Conservation (phyloP, 75 land plant genomes). For the Sequoia sempervirens region DNA sequence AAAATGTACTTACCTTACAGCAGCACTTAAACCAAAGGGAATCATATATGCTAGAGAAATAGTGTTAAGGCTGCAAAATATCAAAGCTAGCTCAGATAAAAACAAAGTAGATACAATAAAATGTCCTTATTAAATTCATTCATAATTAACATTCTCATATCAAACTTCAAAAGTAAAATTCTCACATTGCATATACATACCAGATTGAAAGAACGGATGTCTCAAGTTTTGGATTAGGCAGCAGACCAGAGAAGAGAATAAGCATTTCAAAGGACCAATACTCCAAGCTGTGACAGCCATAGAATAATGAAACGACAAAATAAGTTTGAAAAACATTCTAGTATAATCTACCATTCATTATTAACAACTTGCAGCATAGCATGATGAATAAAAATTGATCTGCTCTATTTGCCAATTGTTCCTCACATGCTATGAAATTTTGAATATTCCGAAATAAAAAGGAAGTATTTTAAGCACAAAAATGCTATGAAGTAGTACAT, state of each 20-base stretch:
- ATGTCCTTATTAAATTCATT: slow-evolving; percentile 7
- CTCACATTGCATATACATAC: slow-evolving; percentile 9
- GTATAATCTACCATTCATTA: background rate
- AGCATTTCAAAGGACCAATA: slow-evolving; percentile 66
- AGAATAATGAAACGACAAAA: background rate
- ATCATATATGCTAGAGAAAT: slow-evolving; percentile 35
- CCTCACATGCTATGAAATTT: background rate
- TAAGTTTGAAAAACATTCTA: background rate
- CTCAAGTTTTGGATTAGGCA: slow-evolving; percentile 69
- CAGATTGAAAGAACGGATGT: slow-evolving; percentile 61
- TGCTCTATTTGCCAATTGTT: background rate
- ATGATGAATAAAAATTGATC: background rate
- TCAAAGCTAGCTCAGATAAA: background rate
- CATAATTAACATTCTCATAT: too few relatives aligned
- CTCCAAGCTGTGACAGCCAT: slow-evolving; percentile 47
- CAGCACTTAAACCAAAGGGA: slow-evolving; percentile 31
- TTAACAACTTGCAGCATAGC: background rate
- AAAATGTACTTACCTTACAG: too few relatives aligned
- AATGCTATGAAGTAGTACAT: background rate
- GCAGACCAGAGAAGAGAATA: slow-evolving; percentile 55
- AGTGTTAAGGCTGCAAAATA: slow-evolving; percentile 36
- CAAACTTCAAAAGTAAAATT: slow-evolving; percentile 18
- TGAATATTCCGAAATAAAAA: background rate
- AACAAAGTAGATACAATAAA: too few relatives aligned
- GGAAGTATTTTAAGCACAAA: background rate